Percentiles rank a stretch among this genome's conserved stretches.
These are phyloP conservation scores for Aristolochia californica DNA, from an alignment of 164 flowering plant species.

Conservation along the genomic window DNA sequence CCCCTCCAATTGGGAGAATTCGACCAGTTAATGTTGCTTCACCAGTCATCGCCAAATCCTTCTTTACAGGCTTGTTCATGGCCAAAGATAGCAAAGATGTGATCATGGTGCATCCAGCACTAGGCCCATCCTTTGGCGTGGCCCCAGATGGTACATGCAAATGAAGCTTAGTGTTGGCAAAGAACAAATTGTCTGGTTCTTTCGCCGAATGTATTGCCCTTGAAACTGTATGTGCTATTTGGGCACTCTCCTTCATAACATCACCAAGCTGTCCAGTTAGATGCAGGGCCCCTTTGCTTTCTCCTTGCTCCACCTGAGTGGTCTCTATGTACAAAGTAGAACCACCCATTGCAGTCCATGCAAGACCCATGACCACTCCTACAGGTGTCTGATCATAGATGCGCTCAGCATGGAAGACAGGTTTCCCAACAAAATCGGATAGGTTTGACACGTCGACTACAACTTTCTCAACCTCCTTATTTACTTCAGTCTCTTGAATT, in stretches of 20 bases:
- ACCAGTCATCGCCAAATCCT: conserved; percentile 96
- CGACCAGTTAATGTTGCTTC: conserved; percentile 86
- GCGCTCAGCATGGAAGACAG: conserved; percentile 93
- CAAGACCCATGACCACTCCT: conserved; percentile 99
- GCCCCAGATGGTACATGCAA: conserved; percentile 99
- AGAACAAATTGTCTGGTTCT: conserved; percentile 62
- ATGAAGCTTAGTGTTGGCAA: conserved; percentile 74
- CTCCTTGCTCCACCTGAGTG: conserved; percentile 66
- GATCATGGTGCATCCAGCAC: conserved; percentile 99
- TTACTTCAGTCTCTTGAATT: conserved; percentile 26
- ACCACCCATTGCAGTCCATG: conserved; percentile 99
- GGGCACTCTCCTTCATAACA: conserved; percentile 98
- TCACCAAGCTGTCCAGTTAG: conserved; percentile 97
- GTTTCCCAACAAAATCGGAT: conserved; percentile 87
- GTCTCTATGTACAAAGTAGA: conserved; percentile 89
- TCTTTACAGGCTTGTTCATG: conserved; percentile 66
- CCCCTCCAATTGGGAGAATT: conserved; percentile 99
- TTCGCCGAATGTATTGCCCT: conserved; percentile 62
- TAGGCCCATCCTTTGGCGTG: conserved; percentile 96
- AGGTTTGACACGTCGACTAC: conserved; percentile 50
- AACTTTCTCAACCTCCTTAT: conserved; percentile 38
- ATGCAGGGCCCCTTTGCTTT: conserved; percentile 75
- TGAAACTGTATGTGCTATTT: conserved; percentile 84
- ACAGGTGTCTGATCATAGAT: conserved; percentile 74
- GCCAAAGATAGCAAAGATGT: conserved; percentile 87